A percentile compares a stretch with the other conserved stretches of the same genome.
Conservation (phyloP, 1,139 yeast genomes). For the Blastobotrys illinoisensis region DNA sequence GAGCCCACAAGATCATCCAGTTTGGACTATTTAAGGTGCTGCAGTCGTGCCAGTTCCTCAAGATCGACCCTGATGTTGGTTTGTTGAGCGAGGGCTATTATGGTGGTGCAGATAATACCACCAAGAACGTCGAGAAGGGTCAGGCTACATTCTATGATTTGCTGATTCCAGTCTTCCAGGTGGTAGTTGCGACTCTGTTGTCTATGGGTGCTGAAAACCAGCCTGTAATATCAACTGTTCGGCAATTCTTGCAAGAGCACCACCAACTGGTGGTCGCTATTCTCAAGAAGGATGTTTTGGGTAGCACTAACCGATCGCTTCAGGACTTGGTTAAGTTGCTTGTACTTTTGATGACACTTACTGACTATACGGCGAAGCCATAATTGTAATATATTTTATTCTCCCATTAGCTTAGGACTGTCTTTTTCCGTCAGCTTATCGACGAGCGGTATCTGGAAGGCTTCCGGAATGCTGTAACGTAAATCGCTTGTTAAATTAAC, state of each 20-base stretch:
- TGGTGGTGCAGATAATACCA: constrained; percentile 1
- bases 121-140: background rate
- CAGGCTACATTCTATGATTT: constrained; percentile 49
- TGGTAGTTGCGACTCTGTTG: constrained; percentile 59
- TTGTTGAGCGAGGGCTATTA: constrained; percentile 24
- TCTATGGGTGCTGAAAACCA: constrained; percentile 78
- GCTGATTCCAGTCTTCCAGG: constrained; percentile 71
- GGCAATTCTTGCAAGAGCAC: constrained; percentile 48
- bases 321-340: constrained; percentile 46
- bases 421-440: too few relatives aligned
- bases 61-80: constrained; percentile 78
- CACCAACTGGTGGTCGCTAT: constrained; percentile 58
- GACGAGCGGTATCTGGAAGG: too few relatives aligned
- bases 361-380: constrained; percentile 25
- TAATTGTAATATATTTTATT: constrained; percentile 3
- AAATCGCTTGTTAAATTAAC: too few relatives aligned
- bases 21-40: constrained; percentile 61
- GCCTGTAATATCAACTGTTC: constrained; percentile 53
- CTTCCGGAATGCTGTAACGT: too few relatives aligned
- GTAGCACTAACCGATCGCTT: constrained; percentile 15
- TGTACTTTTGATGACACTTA: constrained; percentile 52
- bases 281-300: constrained; percentile 56
- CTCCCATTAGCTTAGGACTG: background rate
- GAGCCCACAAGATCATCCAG: constrained; percentile 72
- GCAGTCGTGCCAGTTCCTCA: constrained; percentile 51